Base-by-base conservation (phyloP, 2,329 filamentous ascomycete species). In the Colletotrichum echinochloae region DNA sequence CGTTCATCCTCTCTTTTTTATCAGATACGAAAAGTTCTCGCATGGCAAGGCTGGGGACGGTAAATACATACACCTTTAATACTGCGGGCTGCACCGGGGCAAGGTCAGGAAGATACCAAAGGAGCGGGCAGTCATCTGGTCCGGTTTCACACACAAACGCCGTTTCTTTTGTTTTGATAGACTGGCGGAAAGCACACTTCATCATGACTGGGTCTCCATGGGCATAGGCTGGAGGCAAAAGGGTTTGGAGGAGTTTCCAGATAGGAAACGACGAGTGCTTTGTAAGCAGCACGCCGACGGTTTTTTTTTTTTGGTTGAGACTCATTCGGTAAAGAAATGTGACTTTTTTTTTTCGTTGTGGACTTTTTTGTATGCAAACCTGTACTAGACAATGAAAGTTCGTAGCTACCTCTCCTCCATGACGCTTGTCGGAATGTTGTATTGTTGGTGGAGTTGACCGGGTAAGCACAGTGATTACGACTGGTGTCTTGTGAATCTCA, bases 51-150 rank as follows among this genome's bases (percentile, higher is more conserved):
- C 56, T 28, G 63, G 67, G 59, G 60, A 60, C 14, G 72, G 66
- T 72, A 73, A 70, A 66, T 72, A 73, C 59, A 73, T 73, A 73
- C 60, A 60, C 70, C 57, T 71, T 73, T 73, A 73, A 73, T 73
- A 73, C 51, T 65, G 59, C 46, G 49, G 65, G 67, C 66, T 64
- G 60, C 49, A 46, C 63, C 49, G 48, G 66, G 66, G 59, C 39
- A 33, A n/a, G 60, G 69, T 60, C 51, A 61, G 65, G 65, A 56
- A 71, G 64, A 71, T 71, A 71, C 68, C 68, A 63, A 57, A 46
- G 46, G 68, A 57, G 26, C 51, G 59, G 65, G 57, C 52, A 63
- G 68, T 59, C 65, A 20, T 68, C 51, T 60, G 65, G 69, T 71
- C 60, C 41, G 65, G 39, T 70, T 69, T 51, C 14, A 23, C 51